These are phyloP conservation scores for Hsuehochloa calcarea DNA, from an alignment of 176 grass and related monocot species.

Conservation along the genomic window DNA sequence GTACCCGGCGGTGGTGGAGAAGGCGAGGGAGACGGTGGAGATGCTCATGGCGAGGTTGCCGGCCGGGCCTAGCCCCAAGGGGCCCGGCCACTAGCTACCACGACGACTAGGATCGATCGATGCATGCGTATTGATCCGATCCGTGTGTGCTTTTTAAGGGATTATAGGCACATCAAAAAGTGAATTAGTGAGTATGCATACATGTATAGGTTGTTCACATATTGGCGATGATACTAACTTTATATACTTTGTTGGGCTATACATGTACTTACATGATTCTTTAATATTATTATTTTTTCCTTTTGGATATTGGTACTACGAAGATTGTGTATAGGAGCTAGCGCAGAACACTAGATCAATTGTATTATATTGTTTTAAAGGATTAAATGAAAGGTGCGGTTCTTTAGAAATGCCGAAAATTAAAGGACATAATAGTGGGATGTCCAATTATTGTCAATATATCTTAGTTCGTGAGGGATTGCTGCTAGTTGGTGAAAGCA, in stretches of 20 bases:
- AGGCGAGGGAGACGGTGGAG: slow-evolving; percentile 41
- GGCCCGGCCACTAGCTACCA: slow-evolving; percentile 52
- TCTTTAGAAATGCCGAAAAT: not conserved
- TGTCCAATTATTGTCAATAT: not conserved
- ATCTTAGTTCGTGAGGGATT: no score
- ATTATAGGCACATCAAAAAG: not conserved
- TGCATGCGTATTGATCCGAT: not conserved
- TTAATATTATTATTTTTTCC: not conserved
- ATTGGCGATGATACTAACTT: not conserved
- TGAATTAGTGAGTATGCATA: not conserved
- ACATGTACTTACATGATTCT: slow-evolving; percentile 8
- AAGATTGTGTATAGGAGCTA: not conserved
- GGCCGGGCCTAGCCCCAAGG: slow-evolving; percentile 65
- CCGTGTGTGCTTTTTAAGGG: not conserved
- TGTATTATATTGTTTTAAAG: not conserved
- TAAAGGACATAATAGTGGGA: not conserved
- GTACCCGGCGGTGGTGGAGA: slow-evolving; percentile 27
- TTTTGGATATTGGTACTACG: not conserved
- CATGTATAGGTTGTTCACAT: not conserved
- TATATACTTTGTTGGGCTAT: not conserved
- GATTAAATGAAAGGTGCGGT: not conserved
- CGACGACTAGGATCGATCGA: not conserved
- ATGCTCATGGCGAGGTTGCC: slow-evolving; percentile 60
- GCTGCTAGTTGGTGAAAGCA: no score
- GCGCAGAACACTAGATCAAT: not conserved